Base-by-base conservation (phyloP, 129 eudicot genomes). In the Gnaphalium uliginosum region DNA sequence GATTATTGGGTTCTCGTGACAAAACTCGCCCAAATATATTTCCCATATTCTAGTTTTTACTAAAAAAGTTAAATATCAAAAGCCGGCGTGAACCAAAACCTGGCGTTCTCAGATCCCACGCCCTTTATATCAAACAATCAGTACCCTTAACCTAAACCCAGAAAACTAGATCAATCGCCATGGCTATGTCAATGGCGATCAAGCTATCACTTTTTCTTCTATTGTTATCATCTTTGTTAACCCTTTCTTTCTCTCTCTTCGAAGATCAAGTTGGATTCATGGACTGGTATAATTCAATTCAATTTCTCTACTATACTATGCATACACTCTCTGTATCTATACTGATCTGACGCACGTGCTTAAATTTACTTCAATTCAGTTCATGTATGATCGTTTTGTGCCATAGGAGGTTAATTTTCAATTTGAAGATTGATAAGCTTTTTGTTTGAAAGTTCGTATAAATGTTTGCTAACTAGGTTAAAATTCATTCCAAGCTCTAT, bases 251-350 rank as follows among this genome's bases (percentile, higher is more conserved):
- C 61, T 85, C 91, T 33, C 85, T 94, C 37, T 87, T 76, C 71
- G 92, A 94, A 87, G 98, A 94, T 83, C 98, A 94, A 94, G 96
- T 94, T 76, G 98, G 98, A 62, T 86, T 90, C 76, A 83, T 82
- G 90, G 98, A 94, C 85, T 90, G 98, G 98, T 93, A 54, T 8
- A 32, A 30, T 71, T 32, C 21, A 29, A 19, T 4, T 11, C 43
- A 37, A 37, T 46, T 13, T 57, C 24, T 46, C 15, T 68, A 26
- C 63, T 11, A 26, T 66, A 8, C 26, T 46, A 41, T 74, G 14
- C 18, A 50, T 43, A 27, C 60, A 53, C 43, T 5, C 53, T 46
- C 53, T 13, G n/a, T 46, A 46, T 46, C 53, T 46, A 14, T 46
- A 46, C 14, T 46, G 53, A 46, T 46, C 53, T 14, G 53, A 46